Base-by-base conservation (phyloP, 139 green algal species). In the Chlorella sorokiniana region DNA sequence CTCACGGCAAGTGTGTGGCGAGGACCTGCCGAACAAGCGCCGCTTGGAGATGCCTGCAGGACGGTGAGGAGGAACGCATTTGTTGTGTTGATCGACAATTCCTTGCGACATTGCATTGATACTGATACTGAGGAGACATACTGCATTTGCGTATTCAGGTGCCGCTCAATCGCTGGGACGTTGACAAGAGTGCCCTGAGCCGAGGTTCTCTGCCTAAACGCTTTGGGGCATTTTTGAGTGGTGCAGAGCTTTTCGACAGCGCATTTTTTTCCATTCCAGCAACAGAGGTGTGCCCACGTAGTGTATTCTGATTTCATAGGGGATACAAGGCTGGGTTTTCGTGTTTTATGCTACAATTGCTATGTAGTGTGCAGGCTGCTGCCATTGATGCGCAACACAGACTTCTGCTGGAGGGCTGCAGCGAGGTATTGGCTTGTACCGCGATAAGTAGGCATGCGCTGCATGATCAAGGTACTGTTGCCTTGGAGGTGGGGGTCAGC, bases 371-470 rank as follows among this genome's bases (percentile, higher is more conserved):
- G 29, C 41, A 81, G 56, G 56, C 75, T 11, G 59, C 41, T 18
- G 81, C 88, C 37, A 91, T 96, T 87, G 94, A 98, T 67, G 88
- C 94, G 1, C 93, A 97, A 79, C 89, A 93, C 83, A 88, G 94
- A 10, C 48, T 97, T 59, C 84, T 94, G 61, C 79, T 96, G 64
- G 86, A 95, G 76, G 83, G 63, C 27, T 78, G 69, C 70, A 69
- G 65, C 33, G 76, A 83, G 56, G 81, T 76, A 35, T 23, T 88
- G 29, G 31, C 29, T 14, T 8, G 29, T 7, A 69, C 52, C 10
- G 25, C 25, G 3, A 25, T 79, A 27, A 5, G 6, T 5, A 42
- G 22, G 27, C 8, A 3, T 16, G n/a, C 7, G 22, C 16, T 35
- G 6, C 59, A n/a, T 3, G 59, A 70, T 8, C 56, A 1, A 41